These are phyloP conservation scores for Lasiodiplodia theobromae DNA, from an alignment of 2,329 filamentous ascomycete genomes.

Conservation along the genomic window DNA sequence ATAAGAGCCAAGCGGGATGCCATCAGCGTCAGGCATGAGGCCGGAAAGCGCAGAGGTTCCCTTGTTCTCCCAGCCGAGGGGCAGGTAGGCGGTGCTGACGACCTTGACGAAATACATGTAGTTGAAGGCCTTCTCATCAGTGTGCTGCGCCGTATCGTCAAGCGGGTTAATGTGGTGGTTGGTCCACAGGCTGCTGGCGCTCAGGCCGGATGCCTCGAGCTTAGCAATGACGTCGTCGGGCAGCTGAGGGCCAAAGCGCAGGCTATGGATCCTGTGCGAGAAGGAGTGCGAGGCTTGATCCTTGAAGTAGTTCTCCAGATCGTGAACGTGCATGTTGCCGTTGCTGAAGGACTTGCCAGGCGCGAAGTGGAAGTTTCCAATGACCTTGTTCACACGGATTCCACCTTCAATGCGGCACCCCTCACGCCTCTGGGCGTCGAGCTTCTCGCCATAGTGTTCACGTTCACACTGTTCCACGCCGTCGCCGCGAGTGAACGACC, in stretches of 20 bases:
- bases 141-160: constrained; percentile 78
- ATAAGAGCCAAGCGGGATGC: constrained; percentile 48
- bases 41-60: constrained; percentile 39
- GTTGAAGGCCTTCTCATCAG: constrained; percentile 85
- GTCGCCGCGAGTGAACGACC: constrained; percentile 93
- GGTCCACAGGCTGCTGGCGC: constrained; percentile 70
- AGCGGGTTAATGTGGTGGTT: constrained; percentile 93
- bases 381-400: constrained; percentile 95
- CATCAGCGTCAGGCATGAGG: constrained; percentile 38
- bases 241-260: constrained; percentile 92
- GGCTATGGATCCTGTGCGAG: constrained; percentile 83
- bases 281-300: constrained; percentile 80
- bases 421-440: constrained; percentile 87
- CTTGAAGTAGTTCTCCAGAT: constrained; percentile 93
- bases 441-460: constrained; percentile 89
- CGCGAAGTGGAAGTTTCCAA: constrained; percentile 98
- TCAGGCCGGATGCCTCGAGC: constrained; percentile 64
- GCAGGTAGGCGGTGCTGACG: constrained; percentile 92
- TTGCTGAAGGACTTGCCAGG: constrained; percentile 96
- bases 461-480: constrained; percentile 93
- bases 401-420: constrained; percentile 93
- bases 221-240: constrained; percentile 69
- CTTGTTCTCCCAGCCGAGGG: constrained; percentile 82
- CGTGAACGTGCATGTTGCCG: constrained; percentile 96
- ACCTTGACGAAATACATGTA: constrained; percentile 99